A percentile compares a stretch with the other conserved stretches of the same genome.
These are phyloP conservation scores for Trametes versicolor DNA, from an alignment of 1,284 basidiomycete species.

Conservation along the genomic window DNA sequence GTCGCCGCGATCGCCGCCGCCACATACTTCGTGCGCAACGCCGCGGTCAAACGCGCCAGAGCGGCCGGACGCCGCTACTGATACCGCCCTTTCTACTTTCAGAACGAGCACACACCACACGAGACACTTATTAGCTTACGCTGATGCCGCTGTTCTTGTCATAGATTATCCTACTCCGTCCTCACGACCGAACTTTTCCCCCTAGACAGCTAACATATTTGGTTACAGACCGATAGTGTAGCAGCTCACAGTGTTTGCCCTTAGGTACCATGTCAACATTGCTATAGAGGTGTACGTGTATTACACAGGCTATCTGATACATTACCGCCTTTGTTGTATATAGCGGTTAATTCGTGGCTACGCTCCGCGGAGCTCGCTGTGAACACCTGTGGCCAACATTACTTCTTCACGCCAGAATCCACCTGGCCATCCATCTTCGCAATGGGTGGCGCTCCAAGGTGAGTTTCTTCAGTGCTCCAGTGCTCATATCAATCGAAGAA, in stretches of 20 bases:
- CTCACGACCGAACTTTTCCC: not conserved
- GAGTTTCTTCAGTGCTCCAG: too few relatives aligned
- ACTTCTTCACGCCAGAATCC: not conserved
- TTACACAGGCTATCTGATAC: constrained; percentile 10
- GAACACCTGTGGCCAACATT: not conserved
- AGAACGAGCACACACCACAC: too few relatives aligned
- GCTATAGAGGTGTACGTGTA: constrained; percentile 19
- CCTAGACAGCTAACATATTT: constrained; percentile 7
- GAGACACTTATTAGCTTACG: not conserved
- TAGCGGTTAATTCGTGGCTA: not conserved
- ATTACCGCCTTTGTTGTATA: not conserved
- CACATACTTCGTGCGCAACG: constrained; percentile 61
- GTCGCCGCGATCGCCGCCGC: constrained; percentile 52
- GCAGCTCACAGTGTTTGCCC: constrained; percentile 1
- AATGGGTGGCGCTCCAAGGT: too few relatives aligned
- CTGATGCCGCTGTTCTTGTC: not conserved
- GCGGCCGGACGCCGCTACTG: constrained; percentile 13
- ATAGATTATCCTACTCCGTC: not conserved
- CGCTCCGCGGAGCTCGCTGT: not conserved
- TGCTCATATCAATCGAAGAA: too few relatives aligned
- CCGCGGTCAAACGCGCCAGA: constrained; percentile 44
- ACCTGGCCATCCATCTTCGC: too few relatives aligned
- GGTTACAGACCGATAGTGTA: constrained; percentile 12
- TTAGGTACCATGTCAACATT: constrained; percentile 8
- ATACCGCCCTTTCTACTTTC: not conserved